These are phyloP conservation scores for Litchi chinensis DNA, from an alignment of 345 rosid genomes.

Conservation along the genomic window DNA sequence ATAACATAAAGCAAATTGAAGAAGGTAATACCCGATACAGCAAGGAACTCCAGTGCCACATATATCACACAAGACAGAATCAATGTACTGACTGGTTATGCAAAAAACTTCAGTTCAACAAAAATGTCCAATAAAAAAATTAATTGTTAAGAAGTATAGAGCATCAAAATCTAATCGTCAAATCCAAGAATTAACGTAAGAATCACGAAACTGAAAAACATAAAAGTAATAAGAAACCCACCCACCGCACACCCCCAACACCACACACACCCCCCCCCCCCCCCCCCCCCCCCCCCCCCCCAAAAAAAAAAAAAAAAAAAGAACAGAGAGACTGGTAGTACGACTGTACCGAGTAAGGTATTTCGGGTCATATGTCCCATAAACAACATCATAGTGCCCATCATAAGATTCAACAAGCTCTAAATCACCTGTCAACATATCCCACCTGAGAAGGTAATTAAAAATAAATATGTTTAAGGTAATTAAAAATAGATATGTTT, in stretches of 20 bases:
- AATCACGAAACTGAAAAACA: conserved; percentile 13
- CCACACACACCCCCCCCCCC: no score
- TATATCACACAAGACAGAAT: neutral
- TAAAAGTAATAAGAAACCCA: neutral
- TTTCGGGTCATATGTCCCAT: conserved; percentile 83
- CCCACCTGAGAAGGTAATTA: conserved; percentile 79
- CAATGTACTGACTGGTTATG: neutral
- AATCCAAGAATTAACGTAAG: conserved; percentile 6
- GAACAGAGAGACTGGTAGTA: neutral
- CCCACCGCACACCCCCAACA: no score
- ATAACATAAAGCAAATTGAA: neutral
- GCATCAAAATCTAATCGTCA: neutral
- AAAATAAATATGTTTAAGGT: no score
- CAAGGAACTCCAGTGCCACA: neutral
- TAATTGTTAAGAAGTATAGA: neutral
- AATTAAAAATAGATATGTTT: conserved; percentile 19
- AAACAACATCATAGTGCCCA: conserved; percentile 89
- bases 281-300: no score
- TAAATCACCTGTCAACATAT: conserved; percentile 83
- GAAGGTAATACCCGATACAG: neutral
- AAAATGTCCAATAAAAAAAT: neutral
- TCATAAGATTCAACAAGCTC: conserved; percentile 82
- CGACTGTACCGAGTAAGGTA: conserved; percentile 72
- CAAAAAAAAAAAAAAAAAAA: neutral
- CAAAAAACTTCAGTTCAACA: neutral